These are phyloP conservation scores for Neofusicoccum kwambonambiense DNA, from an alignment of 2,329 filamentous ascomycete genomes.

Conservation along the genomic window DNA sequence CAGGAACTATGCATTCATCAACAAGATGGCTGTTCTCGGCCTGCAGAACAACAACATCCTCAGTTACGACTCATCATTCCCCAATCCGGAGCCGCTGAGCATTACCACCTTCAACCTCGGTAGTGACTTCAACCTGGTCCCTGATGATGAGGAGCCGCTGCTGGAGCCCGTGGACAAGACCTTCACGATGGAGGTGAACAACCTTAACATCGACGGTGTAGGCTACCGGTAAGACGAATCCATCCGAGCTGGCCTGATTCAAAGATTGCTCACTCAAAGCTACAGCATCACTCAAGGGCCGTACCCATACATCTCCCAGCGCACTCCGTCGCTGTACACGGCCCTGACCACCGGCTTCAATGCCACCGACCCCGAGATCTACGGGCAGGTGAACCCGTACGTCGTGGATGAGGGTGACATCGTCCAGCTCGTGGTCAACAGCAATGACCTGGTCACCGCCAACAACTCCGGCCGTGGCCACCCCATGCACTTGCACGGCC, in stretches of 20 bases:
- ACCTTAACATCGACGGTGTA: conserved; percentile 39
- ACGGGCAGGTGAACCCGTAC: conserved; percentile 51
- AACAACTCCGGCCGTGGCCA: conserved; percentile 27
- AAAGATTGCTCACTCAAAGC: not conserved
- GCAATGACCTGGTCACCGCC: conserved; percentile 22
- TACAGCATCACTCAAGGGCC: conserved; percentile 49
- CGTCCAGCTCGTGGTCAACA: conserved; percentile 23
- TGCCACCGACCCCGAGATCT: conserved; percentile 59
- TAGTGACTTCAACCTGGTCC: conserved; percentile 63
- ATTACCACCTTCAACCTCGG: conserved; percentile 58
- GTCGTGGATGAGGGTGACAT: conserved; percentile 31
- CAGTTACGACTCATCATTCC: conserved; percentile 36
- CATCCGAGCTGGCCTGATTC: too few species aligned
- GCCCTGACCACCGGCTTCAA: conserved; percentile 57
- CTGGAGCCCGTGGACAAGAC: conserved; percentile 48
- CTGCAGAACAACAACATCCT: conserved; percentile 52
- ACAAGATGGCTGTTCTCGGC: conserved; percentile 61
- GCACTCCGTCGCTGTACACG: conserved; percentile 69
- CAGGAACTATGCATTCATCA: conserved; percentile 66
- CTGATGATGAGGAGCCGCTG: conserved; percentile 47
- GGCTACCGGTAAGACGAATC: conserved; percentile 17
- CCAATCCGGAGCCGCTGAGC: not conserved
- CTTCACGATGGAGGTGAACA: conserved; percentile 38
- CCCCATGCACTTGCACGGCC: conserved; percentile 51
- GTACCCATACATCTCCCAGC: conserved; percentile 63